These are phyloP conservation scores for Mycena amicta DNA, from an alignment of 768 basidiomycete genomes.

Conservation along the genomic window DNA sequence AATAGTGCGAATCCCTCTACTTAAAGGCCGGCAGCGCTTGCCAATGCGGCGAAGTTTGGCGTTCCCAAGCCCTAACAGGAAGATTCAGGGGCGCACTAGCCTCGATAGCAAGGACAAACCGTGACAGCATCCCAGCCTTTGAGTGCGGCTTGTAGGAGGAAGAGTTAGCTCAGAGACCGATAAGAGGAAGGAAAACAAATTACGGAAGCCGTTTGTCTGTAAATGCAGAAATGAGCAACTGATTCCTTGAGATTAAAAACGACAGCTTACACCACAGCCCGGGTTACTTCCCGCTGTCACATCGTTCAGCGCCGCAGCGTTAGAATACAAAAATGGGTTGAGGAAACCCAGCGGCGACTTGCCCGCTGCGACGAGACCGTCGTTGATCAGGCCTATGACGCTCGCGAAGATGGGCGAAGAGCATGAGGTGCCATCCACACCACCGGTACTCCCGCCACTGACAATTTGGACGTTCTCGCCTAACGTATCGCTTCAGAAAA, in stretches of 20 bases:
- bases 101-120: background rate
- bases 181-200: background rate
- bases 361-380: conserved; percentile 6
- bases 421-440: conserved; percentile 12
- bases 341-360: conserved; percentile 18
- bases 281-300: conserved; percentile 25
- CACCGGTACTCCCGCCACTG: background rate
- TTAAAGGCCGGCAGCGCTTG: background rate
- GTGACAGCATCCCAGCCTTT: conserved; percentile 31
- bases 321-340: conserved; percentile 12
- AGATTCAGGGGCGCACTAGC: background rate
- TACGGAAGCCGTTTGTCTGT: background rate
- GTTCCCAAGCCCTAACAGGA: conserved; percentile 2
- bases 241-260: background rate
- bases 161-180: conserved; percentile 37
- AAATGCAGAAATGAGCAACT: background rate
- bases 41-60: background rate
- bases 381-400: conserved; percentile 26
- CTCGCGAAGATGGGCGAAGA: conserved; percentile 24
- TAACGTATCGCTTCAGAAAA: background rate
- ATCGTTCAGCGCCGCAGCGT: conserved; percentile 28
- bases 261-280: conserved; percentile 8
- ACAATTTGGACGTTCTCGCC: conserved; percentile 5
- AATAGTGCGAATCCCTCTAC: too few relatives aligned
- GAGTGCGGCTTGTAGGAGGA: conserved; percentile 21